phyloP scores from a whole-genome alignment of 306 rosid genomes.

The Prunus salicina region DNA sequence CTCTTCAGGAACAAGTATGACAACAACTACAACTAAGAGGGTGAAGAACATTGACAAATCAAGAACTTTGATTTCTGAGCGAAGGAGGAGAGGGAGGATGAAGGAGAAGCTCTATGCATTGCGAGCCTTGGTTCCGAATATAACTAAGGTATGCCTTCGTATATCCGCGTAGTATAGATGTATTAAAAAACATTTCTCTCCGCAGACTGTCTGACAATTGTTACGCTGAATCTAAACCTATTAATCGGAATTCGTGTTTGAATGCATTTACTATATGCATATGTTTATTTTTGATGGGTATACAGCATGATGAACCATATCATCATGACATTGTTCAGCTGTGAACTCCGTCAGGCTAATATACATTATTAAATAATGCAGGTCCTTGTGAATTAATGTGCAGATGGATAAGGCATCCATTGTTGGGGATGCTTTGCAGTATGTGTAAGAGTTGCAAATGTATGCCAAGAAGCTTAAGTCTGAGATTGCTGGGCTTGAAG shows the following conservation, averaged over 20 bases:
- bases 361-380: background rate
- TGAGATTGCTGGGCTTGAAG: conserved; percentile 68
- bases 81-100: conserved; percentile 70
- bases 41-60: conserved; percentile 10
- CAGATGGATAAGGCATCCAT: conserved; percentile 93
- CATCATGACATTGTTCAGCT: no score
- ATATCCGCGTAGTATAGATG: no score
- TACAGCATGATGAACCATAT: no score
- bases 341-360: no score
- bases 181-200: no score
- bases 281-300: no score
- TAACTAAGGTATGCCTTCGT: conserved; percentile 48
- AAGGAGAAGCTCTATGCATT: conserved; percentile 86
- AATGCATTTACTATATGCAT: no score
- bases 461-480: conserved; percentile 59
- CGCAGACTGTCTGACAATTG: no score
- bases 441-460: conserved; percentile 61
- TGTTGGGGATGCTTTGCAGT: conserved; percentile 69
- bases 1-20: no score
- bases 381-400: background rate
- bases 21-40: no score
- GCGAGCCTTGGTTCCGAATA: conserved; percentile 75
- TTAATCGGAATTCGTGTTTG: no score
- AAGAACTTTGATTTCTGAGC: conserved; percentile 67
- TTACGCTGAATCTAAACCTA: no score